A percentile compares a stretch with the other conserved stretches of the same genome.
phyloP scores from a whole-genome alignment of 2,329 filamentous ascomycete genomes.

The Fonsecaea nubica region DNA sequence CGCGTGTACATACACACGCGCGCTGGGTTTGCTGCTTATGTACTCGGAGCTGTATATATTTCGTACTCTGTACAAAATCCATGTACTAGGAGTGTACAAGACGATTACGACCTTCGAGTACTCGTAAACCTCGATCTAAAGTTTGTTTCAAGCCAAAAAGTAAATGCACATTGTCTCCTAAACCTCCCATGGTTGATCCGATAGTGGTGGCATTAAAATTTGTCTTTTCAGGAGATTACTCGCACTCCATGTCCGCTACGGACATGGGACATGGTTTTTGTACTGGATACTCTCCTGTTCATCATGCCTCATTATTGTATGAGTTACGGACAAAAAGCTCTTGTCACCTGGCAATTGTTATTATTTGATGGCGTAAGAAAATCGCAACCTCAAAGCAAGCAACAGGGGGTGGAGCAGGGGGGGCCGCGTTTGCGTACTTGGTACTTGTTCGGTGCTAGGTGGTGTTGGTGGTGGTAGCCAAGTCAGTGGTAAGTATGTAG shows the following conservation, averaged over 20 bases:
- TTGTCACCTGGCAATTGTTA: background rate
- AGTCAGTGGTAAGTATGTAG: background rate
- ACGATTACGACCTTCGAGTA: background rate
- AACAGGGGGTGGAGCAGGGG: background rate
- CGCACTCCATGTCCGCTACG: background rate
- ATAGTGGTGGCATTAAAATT: background rate
- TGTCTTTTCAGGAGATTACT: background rate
- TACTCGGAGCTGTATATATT: no score
- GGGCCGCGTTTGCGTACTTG: background rate
- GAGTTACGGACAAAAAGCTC: background rate
- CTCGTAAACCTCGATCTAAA: background rate
- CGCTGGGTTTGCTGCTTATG: no score
- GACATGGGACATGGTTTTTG: background rate
- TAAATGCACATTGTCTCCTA: background rate
- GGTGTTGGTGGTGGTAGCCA: background rate
- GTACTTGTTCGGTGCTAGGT: background rate
- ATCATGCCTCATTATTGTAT: background rate
- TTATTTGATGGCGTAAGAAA: constrained; percentile 1
- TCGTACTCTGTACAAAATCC: no score
- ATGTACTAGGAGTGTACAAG: background rate
- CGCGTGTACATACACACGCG: no score
- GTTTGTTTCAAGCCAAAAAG: constrained; percentile 1
- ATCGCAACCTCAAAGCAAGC: background rate
- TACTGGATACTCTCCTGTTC: background rate
- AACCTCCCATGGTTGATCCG: background rate